Evolutionary conservation across 2,329 filamentous ascomycete species (phyloP), one percentile per base, ranked within the genome.

Genomic region (Penicillium sp.): DNA sequence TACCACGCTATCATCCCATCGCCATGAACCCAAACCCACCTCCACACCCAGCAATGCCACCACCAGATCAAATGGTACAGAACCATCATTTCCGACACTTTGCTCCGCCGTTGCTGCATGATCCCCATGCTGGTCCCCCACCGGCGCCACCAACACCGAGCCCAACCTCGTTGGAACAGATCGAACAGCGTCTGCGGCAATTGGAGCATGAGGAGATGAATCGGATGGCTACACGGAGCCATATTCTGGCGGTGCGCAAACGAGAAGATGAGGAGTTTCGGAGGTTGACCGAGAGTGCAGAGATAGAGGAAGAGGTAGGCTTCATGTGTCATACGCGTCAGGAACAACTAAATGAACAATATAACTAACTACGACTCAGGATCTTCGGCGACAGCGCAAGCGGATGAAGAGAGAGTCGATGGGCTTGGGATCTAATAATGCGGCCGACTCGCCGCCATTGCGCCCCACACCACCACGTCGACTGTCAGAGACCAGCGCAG

Each of bases 181-280:
- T 76, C 35, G 74, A 76, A 61, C 61, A 64, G 45, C 73, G 74
- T 2, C 57, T 76, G 55, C 68, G 72, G 31, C 73, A 76, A 57
- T 61, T 76, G 60, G 74, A 76, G 56, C 70, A 75, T 53, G 74
- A 76, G 63, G 74, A 76, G 55, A 73, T 72, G 52, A 65, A 65
- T 33, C 72, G 74, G 26, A 73, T 73, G 65, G 73, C 72, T 14
- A 65, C 72, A 48, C 71, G 74, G 48, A 73, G 67, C 48, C 71
- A 73, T 49, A 58, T 75, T 31, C 66, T 76, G 50, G 68, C 70
- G 13, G 63, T 75, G 26, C 70, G 74, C 41, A 75, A 75, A 59
- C 72, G 72, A 14, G 74, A 76, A 54, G 73, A 76, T 52, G 74
- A 76, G 39, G 74, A 75, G 39, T 76, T 76, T 46, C 71, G 73